Evolutionary conservation across 768 basidiomycete genomes (phyloP), one percentile per base, ranked within the genome.

Genomic region (Psilocybe azurescens): DNA sequence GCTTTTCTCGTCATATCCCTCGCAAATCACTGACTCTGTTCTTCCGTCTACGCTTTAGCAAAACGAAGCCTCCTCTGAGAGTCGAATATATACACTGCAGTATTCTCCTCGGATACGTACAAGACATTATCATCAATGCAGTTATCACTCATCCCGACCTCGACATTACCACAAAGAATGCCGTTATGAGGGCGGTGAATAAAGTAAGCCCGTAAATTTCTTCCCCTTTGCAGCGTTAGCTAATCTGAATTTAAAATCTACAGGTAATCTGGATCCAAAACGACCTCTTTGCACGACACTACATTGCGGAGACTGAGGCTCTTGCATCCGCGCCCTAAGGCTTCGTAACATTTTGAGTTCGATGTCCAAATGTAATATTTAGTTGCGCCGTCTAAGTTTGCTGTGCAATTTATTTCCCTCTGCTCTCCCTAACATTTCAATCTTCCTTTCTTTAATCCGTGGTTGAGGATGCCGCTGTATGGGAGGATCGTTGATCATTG

Each of bases 181-280:
- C 74, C 11, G 80, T 82, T 3, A 68, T 79, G 9, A 68, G 76
- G 16, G 80, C 81, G 11, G 69, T 79, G 10, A 82, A 79, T 64
- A 84, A 84, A 77, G 81, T 81, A 56, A 18, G 73, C 59, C 8
- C 10, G 10, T 18, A 1, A 48, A 5, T 44, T 44, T 16, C n/a
- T n/a, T 28, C 55, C 39, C 48, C 7, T 13, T 32, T 18, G 11
- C 48, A 9, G 1, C 38, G 41, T 18, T 38, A 44, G 20, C 46
- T 39, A 29, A 55, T 6, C 5, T 38, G 32, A 10, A 16, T 28
- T 24, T 14, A 33, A 33, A 16, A 56, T 11, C 29, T 20, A 11
- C 29, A 82, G 81, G 70, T 82, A 18, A 65, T 83, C n/a, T 82
- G 81, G 82, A 79, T 83, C 24, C 82, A 83, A 68, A 83, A 83